Evolutionary conservation across 139 green algal genomes (phyloP), one percentile per base, ranked within the genome.

Genomic region (Gonium pectorale): DNA sequence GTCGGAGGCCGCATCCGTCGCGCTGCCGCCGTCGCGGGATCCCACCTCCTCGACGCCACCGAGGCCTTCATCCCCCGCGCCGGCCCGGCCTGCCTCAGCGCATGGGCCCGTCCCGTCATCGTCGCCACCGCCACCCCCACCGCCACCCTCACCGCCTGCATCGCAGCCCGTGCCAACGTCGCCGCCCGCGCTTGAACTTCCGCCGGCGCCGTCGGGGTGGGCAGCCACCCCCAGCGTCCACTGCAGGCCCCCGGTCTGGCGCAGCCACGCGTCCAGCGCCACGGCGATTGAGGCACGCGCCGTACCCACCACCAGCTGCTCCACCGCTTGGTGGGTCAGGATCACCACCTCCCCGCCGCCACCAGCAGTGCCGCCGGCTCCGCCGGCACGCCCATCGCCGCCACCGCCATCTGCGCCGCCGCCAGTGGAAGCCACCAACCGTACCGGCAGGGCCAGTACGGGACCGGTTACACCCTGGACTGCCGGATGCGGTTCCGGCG

Each of bases 241-340:
- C 49, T 17, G 49, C 49, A 56, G 13, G 13, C 56, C 56, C 19
- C 56, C 15, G 56, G 17, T 27, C 56, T 22, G 19, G 22, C 56
- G 19, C 22, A 6, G 56, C 22, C 56, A 71, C 27, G 46, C 17
- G 1, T 82, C 59, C 59, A 82, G 40, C 1, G 27, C 40, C 2
- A 59, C 5, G 38, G 41, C 24, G 41, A 59, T 59, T 15, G 75
- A 71, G 41, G 75, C 75, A 13, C 59, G 59, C 0, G 75, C 75
- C n/a, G 75, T 71, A 40, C 71, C 59, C 31, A 41, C 75, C 40
- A 82, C 29, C 9, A 82, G 59, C n/a, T 71, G 51, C n/a, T 82
- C 40, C 41, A 82, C 40, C 27, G 75, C 75, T 7, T 40, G 1
- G 40, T 21, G 8, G 59, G 27, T 62, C 40, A 82, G 75, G 6